Conservation (phyloP, 1,284 basidiomycete species). For the Cystobasidium slooffiae region DNA sequence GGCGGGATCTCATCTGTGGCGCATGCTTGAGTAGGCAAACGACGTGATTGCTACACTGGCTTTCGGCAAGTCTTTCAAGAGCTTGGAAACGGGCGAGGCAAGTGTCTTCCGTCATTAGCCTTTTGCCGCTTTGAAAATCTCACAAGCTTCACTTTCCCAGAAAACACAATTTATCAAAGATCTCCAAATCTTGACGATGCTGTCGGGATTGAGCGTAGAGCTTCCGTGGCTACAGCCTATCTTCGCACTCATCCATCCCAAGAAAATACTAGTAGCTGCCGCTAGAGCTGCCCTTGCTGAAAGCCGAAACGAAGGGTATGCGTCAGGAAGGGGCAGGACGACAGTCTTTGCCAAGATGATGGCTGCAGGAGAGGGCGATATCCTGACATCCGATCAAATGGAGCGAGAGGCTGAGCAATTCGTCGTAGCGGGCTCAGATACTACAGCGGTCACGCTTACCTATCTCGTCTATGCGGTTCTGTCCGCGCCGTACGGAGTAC, state of each 20-base stretch:
- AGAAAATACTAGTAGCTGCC: constrained; percentile 7
- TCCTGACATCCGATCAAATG: background rate
- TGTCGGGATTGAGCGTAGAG: constrained; percentile 12
- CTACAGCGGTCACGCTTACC: constrained; percentile 19
- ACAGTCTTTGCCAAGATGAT: constrained; percentile 29
- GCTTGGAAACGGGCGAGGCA: constrained; percentile 15
- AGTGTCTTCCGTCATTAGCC: background rate
- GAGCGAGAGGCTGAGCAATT: constrained; percentile 21
- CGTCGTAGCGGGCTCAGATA: constrained; percentile 30
- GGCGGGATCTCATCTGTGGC: background rate
- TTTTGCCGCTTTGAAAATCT: background rate
- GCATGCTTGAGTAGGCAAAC: constrained; percentile 9
- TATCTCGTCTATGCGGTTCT: constrained; percentile 32
- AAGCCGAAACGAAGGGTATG: background rate
- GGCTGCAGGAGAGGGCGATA: background rate
- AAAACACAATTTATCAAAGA: constrained; percentile 34
- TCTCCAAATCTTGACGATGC: constrained; percentile 11
- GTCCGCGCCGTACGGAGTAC: background rate
- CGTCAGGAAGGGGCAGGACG: background rate
- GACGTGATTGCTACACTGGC: constrained; percentile 28
- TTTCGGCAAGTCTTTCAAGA: constrained; percentile 24
- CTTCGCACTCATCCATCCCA: background rate
- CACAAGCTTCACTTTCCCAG: background rate
- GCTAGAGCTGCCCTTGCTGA: constrained; percentile 10
- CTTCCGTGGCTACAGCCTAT: constrained; percentile 2